Evolutionary conservation across 257 asterid species (phyloP).

Genomic region (Gardenia jasminoides): DNA sequence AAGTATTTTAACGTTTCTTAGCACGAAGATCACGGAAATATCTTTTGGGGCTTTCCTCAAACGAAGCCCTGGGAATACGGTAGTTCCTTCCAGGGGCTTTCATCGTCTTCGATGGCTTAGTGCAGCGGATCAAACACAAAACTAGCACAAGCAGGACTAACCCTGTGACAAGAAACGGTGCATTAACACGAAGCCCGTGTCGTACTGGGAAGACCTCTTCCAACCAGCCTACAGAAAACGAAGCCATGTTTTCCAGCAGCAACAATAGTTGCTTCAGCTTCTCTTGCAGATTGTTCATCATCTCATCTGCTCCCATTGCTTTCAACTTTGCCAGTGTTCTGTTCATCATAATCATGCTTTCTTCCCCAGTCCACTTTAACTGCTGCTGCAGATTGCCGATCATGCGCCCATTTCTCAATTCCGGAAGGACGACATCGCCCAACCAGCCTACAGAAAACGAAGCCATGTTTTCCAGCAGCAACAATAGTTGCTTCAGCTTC

Average conservation of each 20-base stretch:
- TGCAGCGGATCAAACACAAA: constrained; percentile 13
- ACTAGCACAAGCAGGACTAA: constrained; percentile 2
- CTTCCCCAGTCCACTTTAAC: background rate
- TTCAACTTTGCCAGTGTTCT: background rate
- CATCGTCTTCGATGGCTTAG: no score
- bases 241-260: background rate
- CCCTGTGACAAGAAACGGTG: constrained; percentile 14
- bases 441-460: no score
- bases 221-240: background rate
- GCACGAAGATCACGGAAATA: constrained; percentile 31
- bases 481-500: constrained; percentile 24
- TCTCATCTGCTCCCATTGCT: constrained; percentile 5
- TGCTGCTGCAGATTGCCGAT: background rate
- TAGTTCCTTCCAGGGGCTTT: no score
- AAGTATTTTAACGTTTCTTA: no score
- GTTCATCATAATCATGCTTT: background rate
- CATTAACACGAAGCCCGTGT: constrained; percentile 22
- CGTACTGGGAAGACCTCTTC: constrained; percentile 8
- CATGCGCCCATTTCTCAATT: background rate
- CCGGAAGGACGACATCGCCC: background rate
- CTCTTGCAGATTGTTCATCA: constrained; percentile 27
- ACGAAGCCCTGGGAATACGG: constrained; percentile 29
- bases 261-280: constrained; percentile 24
- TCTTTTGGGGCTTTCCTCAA: constrained; percentile 27
- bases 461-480: background rate